Base-by-base conservation (phyloP, 441 rosid species). In the Hura crepitans region DNA sequence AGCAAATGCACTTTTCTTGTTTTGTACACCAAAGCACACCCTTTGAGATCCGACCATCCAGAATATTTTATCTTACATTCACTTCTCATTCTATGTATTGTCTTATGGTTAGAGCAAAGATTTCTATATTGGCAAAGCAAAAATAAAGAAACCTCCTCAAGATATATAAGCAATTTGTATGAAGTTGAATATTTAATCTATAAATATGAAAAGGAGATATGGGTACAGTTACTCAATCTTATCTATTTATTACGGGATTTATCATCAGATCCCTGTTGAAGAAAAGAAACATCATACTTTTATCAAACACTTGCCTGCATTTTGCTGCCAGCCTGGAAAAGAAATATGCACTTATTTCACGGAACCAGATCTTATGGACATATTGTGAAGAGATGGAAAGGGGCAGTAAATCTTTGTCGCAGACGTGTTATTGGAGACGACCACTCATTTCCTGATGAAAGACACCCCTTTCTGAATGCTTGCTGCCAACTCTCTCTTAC, bases 381-480 rank as follows among this genome's bases (percentile, higher is more conserved):
- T 66, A 47, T 5, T 18, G 27, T 18, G 17, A 53, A 22, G 15
- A 35, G 67, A 70, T 45, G 0, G 45, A 3, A 20, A 17, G 17
- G 18, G 31, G 50, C 28, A 20, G 64, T 2, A 39, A 30, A 67
- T 17, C 55, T 14, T 3, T 55, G 28, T 25, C 0, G 22, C n/a
- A 18, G 28, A 43, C n/a, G 22, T 43, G 31, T 30, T 17, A 23
- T 31, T 17, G 18, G 22, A 37, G 10, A 51, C 12, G 11, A 20
- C 25, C 72, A 27, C 33, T 83, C 74, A 91, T 70, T 91, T 93
- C 81, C 72, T 87, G 77, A 81, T 71, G 67, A 88, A 93, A 58
- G 90, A 70, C 59, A 87, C 69, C 22, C 97, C 98, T 81, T 94
- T 94, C 66, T 83, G 76, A 74, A 94, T 94, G 82, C 97, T 94